Evolutionary conservation across 805 yeast species (phyloP).

Genomic region (Cyberlindnera nakhonratchasimensis): DNA sequence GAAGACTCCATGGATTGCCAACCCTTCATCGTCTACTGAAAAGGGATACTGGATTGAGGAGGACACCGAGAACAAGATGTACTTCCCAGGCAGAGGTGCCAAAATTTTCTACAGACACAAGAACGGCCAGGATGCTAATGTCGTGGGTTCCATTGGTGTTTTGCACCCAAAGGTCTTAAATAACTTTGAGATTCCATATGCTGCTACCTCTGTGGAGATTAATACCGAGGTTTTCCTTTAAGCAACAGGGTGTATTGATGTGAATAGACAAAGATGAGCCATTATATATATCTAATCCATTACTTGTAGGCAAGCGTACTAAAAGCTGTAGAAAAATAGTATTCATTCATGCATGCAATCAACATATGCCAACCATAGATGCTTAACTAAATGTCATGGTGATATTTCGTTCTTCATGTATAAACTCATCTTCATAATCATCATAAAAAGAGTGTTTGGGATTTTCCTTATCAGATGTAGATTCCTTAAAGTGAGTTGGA

Average conservation of each 20-base stretch:
- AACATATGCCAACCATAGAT: no score
- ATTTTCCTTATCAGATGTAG: not conserved
- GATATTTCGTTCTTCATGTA: slow-evolving; percentile 18
- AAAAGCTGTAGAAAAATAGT: no score
- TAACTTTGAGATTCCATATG: slow-evolving; percentile 85
- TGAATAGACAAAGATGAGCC: not conserved
- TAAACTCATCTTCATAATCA: slow-evolving; percentile 19
- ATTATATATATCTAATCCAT: not conserved
- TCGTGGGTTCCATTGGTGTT: slow-evolving; percentile 86
- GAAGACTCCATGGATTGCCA: slow-evolving; percentile 78
- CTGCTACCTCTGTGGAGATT: slow-evolving; percentile 88
- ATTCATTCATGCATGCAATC: not conserved
- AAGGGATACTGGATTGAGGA: slow-evolving; percentile 90
- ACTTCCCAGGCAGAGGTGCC: slow-evolving; percentile 98
- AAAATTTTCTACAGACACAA: slow-evolving; percentile 68
- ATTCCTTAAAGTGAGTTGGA: not conserved
- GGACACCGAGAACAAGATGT: slow-evolving; percentile 62
- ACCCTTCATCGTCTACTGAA: slow-evolving; percentile 39
- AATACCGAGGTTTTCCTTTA: slow-evolving; percentile 84
- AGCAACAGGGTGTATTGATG: slow-evolving; percentile 1
- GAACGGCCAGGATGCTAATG: slow-evolving; percentile 52
- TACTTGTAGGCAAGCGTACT: no score
- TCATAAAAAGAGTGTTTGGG: not conserved
- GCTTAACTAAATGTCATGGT: slow-evolving; percentile 24
- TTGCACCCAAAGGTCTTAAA: slow-evolving; percentile 92